These are phyloP conservation scores for Lolium perenne DNA, from an alignment of 176 grass and related monocot genomes.

Conservation along the genomic window DNA sequence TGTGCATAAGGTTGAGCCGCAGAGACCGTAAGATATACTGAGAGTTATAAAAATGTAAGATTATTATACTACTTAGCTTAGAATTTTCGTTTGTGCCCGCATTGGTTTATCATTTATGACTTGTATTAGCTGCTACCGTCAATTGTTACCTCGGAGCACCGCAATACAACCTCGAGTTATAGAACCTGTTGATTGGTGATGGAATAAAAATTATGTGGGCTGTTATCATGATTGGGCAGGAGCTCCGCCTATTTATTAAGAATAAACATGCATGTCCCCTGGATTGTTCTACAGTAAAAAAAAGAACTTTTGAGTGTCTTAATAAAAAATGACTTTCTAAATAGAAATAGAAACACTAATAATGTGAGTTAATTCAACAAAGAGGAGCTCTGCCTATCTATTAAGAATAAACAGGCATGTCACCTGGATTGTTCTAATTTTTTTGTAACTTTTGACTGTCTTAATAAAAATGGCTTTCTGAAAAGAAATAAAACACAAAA, in stretches of 20 bases:
- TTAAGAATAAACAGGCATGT: neutral
- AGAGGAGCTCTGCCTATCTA: no score
- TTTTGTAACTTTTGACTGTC: neutral
- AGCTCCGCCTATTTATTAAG: neutral
- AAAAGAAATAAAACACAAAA: neutral
- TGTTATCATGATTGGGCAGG: neutral
- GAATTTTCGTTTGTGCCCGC: neutral
- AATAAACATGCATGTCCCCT: neutral
- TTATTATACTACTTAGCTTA: neutral
- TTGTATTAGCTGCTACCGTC: neutral
- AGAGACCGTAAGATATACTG: neutral
- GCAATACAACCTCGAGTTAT: neutral
- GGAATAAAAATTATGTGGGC: neutral
- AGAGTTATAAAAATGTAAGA: conserved; percentile 8
- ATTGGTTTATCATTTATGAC: neutral
- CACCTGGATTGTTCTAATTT: neutral
- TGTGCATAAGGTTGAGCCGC: conserved; percentile 19
- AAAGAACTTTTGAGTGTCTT: neutral
- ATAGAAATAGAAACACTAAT: no score
- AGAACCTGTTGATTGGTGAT: no score
- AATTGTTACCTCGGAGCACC: neutral
- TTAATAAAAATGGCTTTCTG: neutral
- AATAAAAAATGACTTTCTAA: neutral
- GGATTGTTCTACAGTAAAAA: neutral
- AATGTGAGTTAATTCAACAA: no score